A percentile compares a stretch with the other conserved stretches of the same genome.
Conservation (phyloP, 345 rosid genomes). For the Rhodamnia rubescens region DNA sequence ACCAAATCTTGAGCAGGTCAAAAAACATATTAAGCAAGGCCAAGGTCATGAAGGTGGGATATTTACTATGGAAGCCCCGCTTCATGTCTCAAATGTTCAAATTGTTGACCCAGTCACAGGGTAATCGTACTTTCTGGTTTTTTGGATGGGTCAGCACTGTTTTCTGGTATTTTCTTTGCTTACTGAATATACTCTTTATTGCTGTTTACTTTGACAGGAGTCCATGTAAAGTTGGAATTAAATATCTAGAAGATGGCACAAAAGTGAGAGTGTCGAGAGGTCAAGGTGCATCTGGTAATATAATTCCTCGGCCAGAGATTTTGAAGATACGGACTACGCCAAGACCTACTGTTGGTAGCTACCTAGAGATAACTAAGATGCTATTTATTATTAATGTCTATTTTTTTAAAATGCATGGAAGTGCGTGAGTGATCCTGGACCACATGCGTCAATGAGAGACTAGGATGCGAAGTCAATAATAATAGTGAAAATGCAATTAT, state of each 20-base stretch:
- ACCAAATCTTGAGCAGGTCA: conserved; percentile 34
- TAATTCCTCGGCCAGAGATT: conserved; percentile 95
- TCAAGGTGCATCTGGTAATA: conserved; percentile 69
- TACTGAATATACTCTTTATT: background rate
- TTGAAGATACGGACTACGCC: conserved; percentile 79
- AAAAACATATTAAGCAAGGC: conserved; percentile 82
- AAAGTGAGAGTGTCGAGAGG: conserved; percentile 97
- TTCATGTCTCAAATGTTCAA: conserved; percentile 94
- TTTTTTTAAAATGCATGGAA: background rate
- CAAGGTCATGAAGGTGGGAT: conserved; percentile 97
- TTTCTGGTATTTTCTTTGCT: background rate
- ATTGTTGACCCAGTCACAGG: conserved; percentile 89
- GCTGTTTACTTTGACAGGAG: conserved; percentile 23
- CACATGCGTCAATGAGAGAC: background rate
- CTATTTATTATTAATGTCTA: background rate
- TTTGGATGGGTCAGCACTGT: background rate
- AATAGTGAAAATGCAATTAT: background rate
- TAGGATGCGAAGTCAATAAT: background rate
- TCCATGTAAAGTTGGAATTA: conserved; percentile 79
- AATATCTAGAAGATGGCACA: conserved; percentile 91
- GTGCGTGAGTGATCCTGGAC: background rate
- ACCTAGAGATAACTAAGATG: background rate
- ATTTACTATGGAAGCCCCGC: conserved; percentile 89
- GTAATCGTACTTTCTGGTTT: conserved; percentile 17
- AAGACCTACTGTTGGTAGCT: conserved; percentile 72